phyloP scores from a whole-genome alignment of 768 basidiomycete genomes.

The Tricholoma hemisulphureum region DNA sequence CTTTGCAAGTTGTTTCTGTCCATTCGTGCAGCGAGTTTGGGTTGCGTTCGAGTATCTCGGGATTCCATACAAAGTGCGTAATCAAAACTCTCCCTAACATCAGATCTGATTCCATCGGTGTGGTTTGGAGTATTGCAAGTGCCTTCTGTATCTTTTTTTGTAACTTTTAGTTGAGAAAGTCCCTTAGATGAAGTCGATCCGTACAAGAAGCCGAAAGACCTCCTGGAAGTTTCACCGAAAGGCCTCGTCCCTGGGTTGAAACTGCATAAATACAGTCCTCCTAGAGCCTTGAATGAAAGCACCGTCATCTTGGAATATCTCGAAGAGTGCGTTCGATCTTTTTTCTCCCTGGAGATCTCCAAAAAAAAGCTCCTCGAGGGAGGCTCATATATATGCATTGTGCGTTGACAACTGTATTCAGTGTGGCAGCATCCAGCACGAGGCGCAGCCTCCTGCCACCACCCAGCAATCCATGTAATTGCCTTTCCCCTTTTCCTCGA shows the following conservation, averaged over 20 bases:
- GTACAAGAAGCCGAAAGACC: slow-evolving; percentile 76
- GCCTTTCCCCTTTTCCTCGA: not conserved
- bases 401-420: too few species aligned
- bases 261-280: slow-evolving; percentile 51
- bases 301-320: slow-evolving; percentile 77
- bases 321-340: slow-evolving; percentile 57
- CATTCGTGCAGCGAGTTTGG: slow-evolving; percentile 84
- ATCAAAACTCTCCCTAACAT: not conserved
- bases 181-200: slow-evolving; percentile 73
- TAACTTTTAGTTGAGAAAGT: not conserved
- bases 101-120: not conserved
- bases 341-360: not conserved
- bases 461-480: slow-evolving; percentile 55
- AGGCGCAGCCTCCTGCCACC: slow-evolving; percentile 58
- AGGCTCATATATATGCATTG: too few species aligned
- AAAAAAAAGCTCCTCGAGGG: too few species aligned
- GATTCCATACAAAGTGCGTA: slow-evolving; percentile 65
- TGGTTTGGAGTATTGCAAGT: not conserved
- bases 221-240: slow-evolving; percentile 80
- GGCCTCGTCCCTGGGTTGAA: slow-evolving; percentile 75
- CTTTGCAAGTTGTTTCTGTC: slow-evolving; percentile 75
- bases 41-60: slow-evolving; percentile 66
- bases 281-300: slow-evolving; percentile 72
- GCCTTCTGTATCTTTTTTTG: too few species aligned
- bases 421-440: slow-evolving; percentile 49